A percentile compares a stretch with the other conserved stretches of the same genome.
Evolutionary conservation across 2,329 filamentous ascomycete genomes (phyloP).

Genomic region (Calcarisporium arbuscula): DNA sequence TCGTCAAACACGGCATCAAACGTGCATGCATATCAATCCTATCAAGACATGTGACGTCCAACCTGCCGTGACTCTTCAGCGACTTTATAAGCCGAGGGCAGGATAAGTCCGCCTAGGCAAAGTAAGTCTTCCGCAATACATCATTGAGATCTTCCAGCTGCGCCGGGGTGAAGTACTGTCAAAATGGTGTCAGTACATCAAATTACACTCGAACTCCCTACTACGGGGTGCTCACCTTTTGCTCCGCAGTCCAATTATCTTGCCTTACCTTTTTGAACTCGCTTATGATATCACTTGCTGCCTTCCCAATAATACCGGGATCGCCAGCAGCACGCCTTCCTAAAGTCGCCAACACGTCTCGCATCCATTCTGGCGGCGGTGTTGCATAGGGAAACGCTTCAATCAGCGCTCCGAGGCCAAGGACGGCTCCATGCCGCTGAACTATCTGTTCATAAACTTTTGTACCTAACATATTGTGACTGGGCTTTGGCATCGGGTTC

Average conservation of each 20-base stretch:
- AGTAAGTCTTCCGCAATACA: slow-evolving; percentile 98
- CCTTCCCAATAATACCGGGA: slow-evolving; percentile 86
- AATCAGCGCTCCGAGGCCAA: slow-evolving; percentile 83
- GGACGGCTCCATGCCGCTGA: slow-evolving; percentile 78
- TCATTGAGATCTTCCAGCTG: slow-evolving; percentile 93
- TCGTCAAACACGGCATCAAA: no score
- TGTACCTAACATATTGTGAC: slow-evolving; percentile 51
- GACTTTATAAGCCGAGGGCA: no score
- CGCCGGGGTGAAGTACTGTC: slow-evolving; percentile 74
- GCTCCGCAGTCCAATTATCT: slow-evolving; percentile 96
- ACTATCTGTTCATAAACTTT: slow-evolving; percentile 74
- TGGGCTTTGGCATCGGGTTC: slow-evolving; percentile 79
- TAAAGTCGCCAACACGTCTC: slow-evolving; percentile 78
- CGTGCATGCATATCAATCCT: no score
- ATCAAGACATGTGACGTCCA: no score
- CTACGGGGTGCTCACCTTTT: slow-evolving; percentile 90
- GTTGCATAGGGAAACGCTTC: slow-evolving; percentile 95
- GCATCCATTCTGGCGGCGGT: slow-evolving; percentile 88
- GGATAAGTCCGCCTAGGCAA: slow-evolving; percentile 70
- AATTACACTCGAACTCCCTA: no score
- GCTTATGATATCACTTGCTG: slow-evolving; percentile 84
- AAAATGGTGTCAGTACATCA: no score
- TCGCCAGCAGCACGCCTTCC: slow-evolving; percentile 82
- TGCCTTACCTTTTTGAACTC: slow-evolving; percentile 99
- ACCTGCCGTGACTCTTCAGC: no score